phyloP scores from a whole-genome alignment of 2,329 filamentous ascomycete genomes.

The Scedosporium minutisporum region DNA sequence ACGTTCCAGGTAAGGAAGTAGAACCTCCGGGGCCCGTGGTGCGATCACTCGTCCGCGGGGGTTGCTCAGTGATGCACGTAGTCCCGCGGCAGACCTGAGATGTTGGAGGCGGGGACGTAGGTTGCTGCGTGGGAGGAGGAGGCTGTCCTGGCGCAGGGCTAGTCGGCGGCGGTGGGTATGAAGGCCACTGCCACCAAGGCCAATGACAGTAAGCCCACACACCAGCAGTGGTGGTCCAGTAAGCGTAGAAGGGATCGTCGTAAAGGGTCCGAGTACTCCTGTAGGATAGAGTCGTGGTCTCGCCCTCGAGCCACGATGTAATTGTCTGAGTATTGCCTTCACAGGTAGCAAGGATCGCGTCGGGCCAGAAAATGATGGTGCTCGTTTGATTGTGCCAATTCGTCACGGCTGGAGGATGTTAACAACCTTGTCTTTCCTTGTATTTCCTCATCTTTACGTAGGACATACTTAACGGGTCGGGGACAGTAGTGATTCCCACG shows the following conservation, averaged over 20 bases:
- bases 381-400: conserved; percentile 1
- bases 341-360: conserved; percentile 1
- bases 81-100: neutral
- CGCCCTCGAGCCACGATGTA: neutral
- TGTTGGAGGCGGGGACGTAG: neutral
- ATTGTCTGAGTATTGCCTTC: neutral
- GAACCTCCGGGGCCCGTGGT: neutral
- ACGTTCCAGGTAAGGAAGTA: neutral
- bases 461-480: conserved; percentile 1
- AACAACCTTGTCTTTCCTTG: neutral
- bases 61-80: neutral
- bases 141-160: neutral
- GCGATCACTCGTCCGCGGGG: neutral
- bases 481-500: conserved; percentile 3
- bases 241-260: neutral
- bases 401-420: neutral
- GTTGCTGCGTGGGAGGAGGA: neutral
- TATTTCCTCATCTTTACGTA: neutral
- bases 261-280: neutral
- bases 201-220: conserved; percentile 7
- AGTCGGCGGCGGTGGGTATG: neutral
- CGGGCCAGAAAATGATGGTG: conserved; percentile 1
- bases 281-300: neutral
- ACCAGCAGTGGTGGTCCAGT: conserved; percentile 6
- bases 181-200: conserved; percentile 6